Percentiles rank a stretch among this genome's conserved stretches.
These are phyloP conservation scores for Alternaria burnsii DNA, from an alignment of 2,329 filamentous ascomycete genomes.

Conservation along the genomic window DNA sequence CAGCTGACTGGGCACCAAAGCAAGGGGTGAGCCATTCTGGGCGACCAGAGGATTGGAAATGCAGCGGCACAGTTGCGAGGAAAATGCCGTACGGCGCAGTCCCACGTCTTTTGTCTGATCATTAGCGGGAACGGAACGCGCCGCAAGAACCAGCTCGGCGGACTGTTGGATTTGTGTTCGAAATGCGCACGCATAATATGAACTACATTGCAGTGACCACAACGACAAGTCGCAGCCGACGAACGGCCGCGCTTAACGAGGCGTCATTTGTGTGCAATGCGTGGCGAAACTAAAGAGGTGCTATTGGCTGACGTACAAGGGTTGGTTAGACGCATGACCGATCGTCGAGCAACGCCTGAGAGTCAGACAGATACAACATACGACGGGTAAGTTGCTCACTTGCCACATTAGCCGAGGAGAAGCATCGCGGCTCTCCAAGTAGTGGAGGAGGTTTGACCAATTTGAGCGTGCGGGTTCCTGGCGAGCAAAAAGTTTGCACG, in stretches of 20 bases:
- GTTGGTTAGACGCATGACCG: constrained; percentile 28
- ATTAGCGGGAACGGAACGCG: constrained; percentile 40
- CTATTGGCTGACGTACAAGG: constrained; percentile 42
- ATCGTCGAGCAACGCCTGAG: constrained; percentile 17
- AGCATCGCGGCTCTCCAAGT: constrained; percentile 22
- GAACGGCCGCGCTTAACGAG: constrained; percentile 28
- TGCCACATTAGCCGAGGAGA: constrained; percentile 28
- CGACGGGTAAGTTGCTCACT: constrained; percentile 24
- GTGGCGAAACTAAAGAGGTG: constrained; percentile 17
- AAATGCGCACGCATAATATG: not conserved
- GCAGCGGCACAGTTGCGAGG: constrained; percentile 9
- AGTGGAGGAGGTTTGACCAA: constrained; percentile 8
- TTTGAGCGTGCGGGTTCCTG: constrained; percentile 19
- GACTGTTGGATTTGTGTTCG: constrained; percentile 20
- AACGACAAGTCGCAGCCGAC: constrained; percentile 13
- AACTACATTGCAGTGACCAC: constrained; percentile 7
- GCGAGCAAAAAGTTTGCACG: constrained; percentile 18
- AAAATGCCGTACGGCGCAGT: constrained; percentile 20
- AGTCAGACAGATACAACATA: constrained; percentile 15
- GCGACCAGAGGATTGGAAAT: constrained; percentile 9
- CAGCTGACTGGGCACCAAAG: constrained; percentile 16
- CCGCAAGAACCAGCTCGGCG: constrained; percentile 31
- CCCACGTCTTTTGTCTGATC: constrained; percentile 33
- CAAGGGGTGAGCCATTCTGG: constrained; percentile 8
- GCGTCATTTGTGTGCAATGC: constrained; percentile 20